phyloP scores from a whole-genome alignment of 176 grass and related monocot genomes.

The Rhipidocladum racemiflorum region DNA sequence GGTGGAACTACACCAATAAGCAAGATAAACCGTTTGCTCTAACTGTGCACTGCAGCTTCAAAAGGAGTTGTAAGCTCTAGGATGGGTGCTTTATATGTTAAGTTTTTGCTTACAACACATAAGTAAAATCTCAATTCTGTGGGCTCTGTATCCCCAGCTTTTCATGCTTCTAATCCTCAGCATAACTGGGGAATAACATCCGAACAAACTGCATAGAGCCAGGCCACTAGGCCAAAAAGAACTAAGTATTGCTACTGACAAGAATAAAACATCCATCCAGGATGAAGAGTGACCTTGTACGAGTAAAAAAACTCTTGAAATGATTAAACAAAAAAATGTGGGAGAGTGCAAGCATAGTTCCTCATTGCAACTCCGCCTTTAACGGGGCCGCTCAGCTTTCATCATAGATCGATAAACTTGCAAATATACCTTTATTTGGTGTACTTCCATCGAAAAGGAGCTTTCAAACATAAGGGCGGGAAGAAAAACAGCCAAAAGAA shows the following conservation, averaged over 20 bases:
- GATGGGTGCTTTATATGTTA: neutral
- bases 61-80: neutral
- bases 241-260: neutral
- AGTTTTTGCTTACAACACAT: neutral
- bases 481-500: constrained; percentile 81
- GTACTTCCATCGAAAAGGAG: constrained; percentile 89
- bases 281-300: neutral
- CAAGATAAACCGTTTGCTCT: neutral
- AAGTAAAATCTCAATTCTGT: neutral
- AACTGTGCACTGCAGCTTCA: neutral
- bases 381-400: neutral
- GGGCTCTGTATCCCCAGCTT: neutral
- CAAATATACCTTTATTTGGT: constrained; percentile 84
- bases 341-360: neutral
- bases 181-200: neutral
- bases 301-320: neutral
- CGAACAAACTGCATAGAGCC: neutral
- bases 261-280: neutral
- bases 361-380: neutral
- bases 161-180: neutral
- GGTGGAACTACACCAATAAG: neutral
- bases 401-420: neutral
- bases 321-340: neutral
- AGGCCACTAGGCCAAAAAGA: neutral
- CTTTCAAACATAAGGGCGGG: constrained; percentile 95